Evolutionary conservation across 2,329 filamentous ascomycete species (phyloP).

Genomic region (Aspergillus floridensis): DNA sequence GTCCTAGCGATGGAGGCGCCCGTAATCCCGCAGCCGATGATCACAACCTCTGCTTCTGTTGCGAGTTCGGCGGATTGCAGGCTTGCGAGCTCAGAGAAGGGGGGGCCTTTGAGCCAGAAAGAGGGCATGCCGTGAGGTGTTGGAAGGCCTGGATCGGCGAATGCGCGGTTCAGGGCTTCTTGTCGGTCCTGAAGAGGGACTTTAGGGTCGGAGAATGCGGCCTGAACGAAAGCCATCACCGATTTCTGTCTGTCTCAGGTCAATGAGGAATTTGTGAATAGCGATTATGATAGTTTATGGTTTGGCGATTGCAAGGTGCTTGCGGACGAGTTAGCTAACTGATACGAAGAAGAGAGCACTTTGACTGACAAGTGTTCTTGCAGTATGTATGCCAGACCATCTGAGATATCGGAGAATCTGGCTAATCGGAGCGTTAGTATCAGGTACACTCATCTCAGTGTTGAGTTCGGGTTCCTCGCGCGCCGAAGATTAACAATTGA

Average conservation of each 20-base stretch:
- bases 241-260: background rate
- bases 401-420: background rate
- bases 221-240: slow-evolving; percentile 25
- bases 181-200: slow-evolving; percentile 21
- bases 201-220: slow-evolving; percentile 17
- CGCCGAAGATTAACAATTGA: background rate
- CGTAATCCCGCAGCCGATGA: slow-evolving; percentile 34
- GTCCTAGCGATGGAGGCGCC: slow-evolving; percentile 26
- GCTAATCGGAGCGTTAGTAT: background rate
- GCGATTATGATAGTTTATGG: no score
- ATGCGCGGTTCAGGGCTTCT: slow-evolving; percentile 23
- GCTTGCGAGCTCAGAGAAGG: slow-evolving; percentile 24
- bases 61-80: slow-evolving; percentile 21
- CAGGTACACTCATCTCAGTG: background rate
- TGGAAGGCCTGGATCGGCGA: slow-evolving; percentile 28
- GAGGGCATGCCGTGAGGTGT: slow-evolving; percentile 30
- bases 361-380: no score
- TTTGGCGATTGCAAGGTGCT: no score
- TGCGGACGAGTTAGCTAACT: no score
- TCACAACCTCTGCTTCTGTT: slow-evolving; percentile 25
- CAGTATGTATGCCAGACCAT: background rate
- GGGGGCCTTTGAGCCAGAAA: slow-evolving; percentile 29
- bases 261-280: no score
- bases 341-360: no score
- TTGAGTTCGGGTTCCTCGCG: background rate